Base-by-base conservation (phyloP, 2,329 filamentous ascomycete species). In the Xylaria sp. region DNA sequence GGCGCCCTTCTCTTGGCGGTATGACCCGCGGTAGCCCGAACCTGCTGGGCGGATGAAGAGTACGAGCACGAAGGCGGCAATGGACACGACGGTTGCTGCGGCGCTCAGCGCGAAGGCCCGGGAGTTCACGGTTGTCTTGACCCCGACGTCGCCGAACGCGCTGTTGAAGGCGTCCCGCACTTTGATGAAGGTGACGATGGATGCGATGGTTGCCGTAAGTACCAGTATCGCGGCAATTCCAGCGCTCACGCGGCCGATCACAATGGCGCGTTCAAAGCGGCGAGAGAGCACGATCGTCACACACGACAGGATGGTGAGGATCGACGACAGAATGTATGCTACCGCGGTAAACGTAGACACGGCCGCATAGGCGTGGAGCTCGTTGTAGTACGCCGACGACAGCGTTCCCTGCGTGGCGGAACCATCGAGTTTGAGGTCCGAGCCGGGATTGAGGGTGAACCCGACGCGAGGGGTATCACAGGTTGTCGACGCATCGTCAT, bases 371-470 rank as follows among this genome's bases (percentile, higher is more conserved):
- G 67, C 60, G 19, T 71, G 60, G 1, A 80, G 71, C 7, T 79
- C 70, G 9, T 70, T 63, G 34, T 65, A 66, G 48, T 78, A 75
- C 2, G 64, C 63, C 0, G 59, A 36, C 1, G 75, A 67, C 32
- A 71, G 72, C 0, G 67, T 71, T 7, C 68, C 68, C 2, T 71
- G 64, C 6, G 76, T 68, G 1, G 75, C 67, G 21, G 76, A 76
- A 59, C 64, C 55, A 32, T 73, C 72, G 11, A 81, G 72, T 30
- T 73, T 74, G n/a, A 81, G 74, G 63, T 78, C 72, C 12, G 68
- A 64, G n/a, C 68, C 64, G 1, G 79, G 79, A 65, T 78, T 68
- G 69, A 81, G 80, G 54, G 51, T 64, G 60, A 76, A 78, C 24
- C 77, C 76, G 65, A 80, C 50, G 24, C 67, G 66, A 3, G 78